Evolutionary conservation across 106 monocot genomes (phyloP).

Genomic region (Apostasia shenzhenica): DNA sequence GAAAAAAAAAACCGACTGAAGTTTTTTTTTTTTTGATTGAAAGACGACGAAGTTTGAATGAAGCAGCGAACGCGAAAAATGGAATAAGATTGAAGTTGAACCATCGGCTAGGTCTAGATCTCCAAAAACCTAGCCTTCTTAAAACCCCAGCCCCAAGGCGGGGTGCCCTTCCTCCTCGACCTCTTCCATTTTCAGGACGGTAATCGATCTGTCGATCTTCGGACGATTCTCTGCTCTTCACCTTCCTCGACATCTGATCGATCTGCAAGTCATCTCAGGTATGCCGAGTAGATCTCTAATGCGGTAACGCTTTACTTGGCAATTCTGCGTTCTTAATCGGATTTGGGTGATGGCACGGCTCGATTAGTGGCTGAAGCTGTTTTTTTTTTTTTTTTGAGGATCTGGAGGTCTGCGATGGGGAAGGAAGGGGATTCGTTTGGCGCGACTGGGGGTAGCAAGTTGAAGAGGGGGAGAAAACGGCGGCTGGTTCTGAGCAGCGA

Average conservation of each 20-base stretch:
- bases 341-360: neutral
- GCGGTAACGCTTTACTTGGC: neutral
- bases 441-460: neutral
- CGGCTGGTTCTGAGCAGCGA: neutral
- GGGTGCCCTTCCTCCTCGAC: neutral
- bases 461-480: constrained; percentile 4
- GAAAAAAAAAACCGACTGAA: no score
- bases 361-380: neutral
- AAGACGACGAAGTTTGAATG: no score
- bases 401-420: constrained; percentile 4
- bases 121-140: neutral
- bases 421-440: constrained; percentile 3
- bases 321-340: neutral
- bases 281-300: no score
- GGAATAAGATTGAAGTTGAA: no score
- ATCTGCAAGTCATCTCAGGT: no score
- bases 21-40: no score
- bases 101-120: no score
- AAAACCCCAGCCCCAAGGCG: neutral
- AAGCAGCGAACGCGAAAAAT: no score
- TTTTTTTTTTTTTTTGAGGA: neutral
- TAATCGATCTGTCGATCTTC: neutral
- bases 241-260: neutral
- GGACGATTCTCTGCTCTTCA: neutral
- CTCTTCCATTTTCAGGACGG: neutral